Base-by-base conservation (phyloP, 305 asterid species). In the Fraxinus xanthoxyloides region DNA sequence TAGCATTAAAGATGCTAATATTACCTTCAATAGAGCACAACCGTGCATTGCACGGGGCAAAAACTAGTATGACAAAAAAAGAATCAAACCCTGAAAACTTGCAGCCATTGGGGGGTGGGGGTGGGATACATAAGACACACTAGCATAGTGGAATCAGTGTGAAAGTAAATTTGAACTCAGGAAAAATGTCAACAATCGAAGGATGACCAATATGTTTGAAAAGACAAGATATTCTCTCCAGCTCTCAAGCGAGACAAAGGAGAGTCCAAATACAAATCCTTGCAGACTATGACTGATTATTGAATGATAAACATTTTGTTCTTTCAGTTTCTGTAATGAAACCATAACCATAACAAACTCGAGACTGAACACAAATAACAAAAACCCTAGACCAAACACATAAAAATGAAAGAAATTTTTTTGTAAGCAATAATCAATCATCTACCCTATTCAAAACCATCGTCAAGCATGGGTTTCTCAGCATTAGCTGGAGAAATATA, bases 401-500 rank as follows among this genome's bases (percentile, higher is more conserved):
- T n/a, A 8, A 19, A 40, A 40, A 40, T 40, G 48, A 10, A 9
- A 38, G 48, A 40, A 40, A 9, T 40, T 9, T 3, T 40, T 40
- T 40, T 40, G 15, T 9, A 40, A 40, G 10, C 48, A 40, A 40
- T 40, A 40, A 9, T 40, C 46, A 38, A 38, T 82, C 78, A 88
- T 80, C 89, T 59, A 56, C 85, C 88, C 10, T 89, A 88, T 30
- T 78, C 83, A 24, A 74, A 30, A 46, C 76, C 79, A 54, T 79
- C 85, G 15, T 40, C 81, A 31, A 89, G 84, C 75, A 90, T 86
- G 69, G 91, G 89, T 35, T 81, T 72, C 5, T 40, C 59, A 35
- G 69, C 83, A 82, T 76, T 82, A 43, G 36, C 3, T 0, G 91
- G 88, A 4, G 91, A 85, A 75, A 30, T 51, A 34, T 8, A 3